Base-by-base conservation (phyloP, 2,329 filamentous ascomycete genomes). In the Arthrobotrys iridis region DNA sequence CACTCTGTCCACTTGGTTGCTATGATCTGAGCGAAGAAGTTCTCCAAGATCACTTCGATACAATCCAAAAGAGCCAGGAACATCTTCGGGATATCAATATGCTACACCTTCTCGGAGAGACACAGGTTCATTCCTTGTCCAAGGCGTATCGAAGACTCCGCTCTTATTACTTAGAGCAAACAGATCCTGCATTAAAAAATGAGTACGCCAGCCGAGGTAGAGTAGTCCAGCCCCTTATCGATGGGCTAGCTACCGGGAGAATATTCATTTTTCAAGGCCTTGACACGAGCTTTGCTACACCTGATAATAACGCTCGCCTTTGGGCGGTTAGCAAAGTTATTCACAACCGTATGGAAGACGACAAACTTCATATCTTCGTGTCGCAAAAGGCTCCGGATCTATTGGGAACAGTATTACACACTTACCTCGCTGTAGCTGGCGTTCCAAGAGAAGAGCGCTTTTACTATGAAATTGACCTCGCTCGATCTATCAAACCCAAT, bases 11-110 rank as follows among this genome's bases (percentile, higher is more conserved):
- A 11, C 79, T 85, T 28, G 84, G 84, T 15, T 85, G 84, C 68
- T 85, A 85, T 64, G 84, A 84, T 20, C 77, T 86, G 0, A 84
- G 85, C 1, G 81, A 84, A 2, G 82, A 85, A 35, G 80, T 82
- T 3, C 80, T 83, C 0, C 72, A 80, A 10, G 79, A 82, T 30
- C 82, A 83, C 4, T 86, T 85, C 64, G 80, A 82, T 1, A 83
- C 84, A 43, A 80, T 86, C 22, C 80, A 85, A 30, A 80, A 83
- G 45, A 83, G 83, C 3, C 85, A 86, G 76, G 79, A 81, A 66
- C 82, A 82, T 11, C 80, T 85, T 0, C 82, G 82, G 67, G 71
- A 75, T 41, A 75, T 75, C 57, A 70, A 75, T 35, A 75, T 75
- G 71, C 45, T 75, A 24, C 82, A 84, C 41, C 81, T 81, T 1